Evolutionary conservation across 2,329 filamentous ascomycete genomes (phyloP).

Genomic region (Phyllosticta paracitricarpa): DNA sequence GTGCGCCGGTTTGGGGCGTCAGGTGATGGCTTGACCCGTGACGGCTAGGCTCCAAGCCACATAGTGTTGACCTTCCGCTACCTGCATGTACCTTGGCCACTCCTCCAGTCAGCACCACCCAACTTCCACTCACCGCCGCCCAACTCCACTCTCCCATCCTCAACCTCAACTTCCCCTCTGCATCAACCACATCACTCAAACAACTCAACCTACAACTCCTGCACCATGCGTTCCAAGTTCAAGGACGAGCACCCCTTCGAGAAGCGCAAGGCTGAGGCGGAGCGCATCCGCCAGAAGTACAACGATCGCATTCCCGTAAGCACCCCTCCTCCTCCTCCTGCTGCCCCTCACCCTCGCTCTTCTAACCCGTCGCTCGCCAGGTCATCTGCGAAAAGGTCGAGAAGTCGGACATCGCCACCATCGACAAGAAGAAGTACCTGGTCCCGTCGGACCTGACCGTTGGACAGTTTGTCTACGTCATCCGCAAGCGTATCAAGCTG

Average conservation of each 20-base stretch:
- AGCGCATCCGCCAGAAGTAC: constrained; percentile 99
- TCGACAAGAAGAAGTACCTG: constrained; percentile 99
- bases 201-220: constrained; percentile 1
- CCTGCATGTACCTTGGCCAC: background rate
- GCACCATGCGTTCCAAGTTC: constrained; percentile 95
- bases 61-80: background rate
- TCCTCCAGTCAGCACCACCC: background rate
- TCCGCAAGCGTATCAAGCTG: constrained; percentile 99
- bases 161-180: constrained; percentile 14
- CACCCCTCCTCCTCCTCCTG: constrained; percentile 20
- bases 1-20: background rate
- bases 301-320: constrained; percentile 94
- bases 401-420: constrained; percentile 97
- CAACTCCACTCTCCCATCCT: constrained; percentile 22
- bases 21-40: background rate
- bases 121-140: constrained; percentile 11
- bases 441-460: constrained; percentile 96
- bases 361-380: constrained; percentile 35
- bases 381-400: constrained; percentile 99
- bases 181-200: constrained; percentile 9
- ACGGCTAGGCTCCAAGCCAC: background rate
- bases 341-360: background rate
- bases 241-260: constrained; percentile 99
- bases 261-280: constrained; percentile 99
- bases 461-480: constrained; percentile 99